Percentiles rank a stretch among this genome's conserved stretches.
These are phyloP conservation scores for Brassica napus DNA, from an alignment of 345 rosid genomes.

Conservation along the genomic window DNA sequence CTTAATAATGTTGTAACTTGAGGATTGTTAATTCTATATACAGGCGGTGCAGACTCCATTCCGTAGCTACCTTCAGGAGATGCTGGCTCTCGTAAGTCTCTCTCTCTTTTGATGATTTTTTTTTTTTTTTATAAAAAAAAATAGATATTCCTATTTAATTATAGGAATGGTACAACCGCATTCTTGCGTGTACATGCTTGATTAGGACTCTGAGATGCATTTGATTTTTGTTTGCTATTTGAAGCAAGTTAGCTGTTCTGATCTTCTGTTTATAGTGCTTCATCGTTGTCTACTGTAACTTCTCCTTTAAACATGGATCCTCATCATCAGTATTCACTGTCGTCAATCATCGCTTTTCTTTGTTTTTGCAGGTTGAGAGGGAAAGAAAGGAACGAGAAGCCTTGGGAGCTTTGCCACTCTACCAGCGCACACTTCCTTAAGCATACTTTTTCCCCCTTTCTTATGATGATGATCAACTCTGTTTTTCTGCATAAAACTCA, in stretches of 20 bases:
- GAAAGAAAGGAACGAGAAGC: constrained; percentile 86
- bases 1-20: not conserved
- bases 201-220: constrained; percentile 9
- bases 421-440: constrained; percentile 82
- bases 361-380: constrained; percentile 65
- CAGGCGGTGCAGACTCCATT: constrained; percentile 93
- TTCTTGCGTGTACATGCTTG: not conserved
- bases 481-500: constrained; percentile 28
- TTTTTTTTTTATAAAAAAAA: not conserved
- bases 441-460: not conserved
- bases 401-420: constrained; percentile 91
- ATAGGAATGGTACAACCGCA: not conserved
- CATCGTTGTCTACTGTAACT: not conserved
- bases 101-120: constrained; percentile 15
- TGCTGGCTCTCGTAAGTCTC: constrained; percentile 79
- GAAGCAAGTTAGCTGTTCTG: not conserved
- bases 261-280: not conserved
- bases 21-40: not conserved
- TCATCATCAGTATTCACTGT: not conserved
- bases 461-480: constrained; percentile 8
- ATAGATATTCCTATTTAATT: not conserved
- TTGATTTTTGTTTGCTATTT: not conserved
- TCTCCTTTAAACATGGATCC: not conserved
- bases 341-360: not conserved
- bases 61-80: constrained; percentile 83